These are phyloP conservation scores for Phtheirospermum japonicum DNA, from an alignment of 257 asterid species.

Conservation along the genomic window DNA sequence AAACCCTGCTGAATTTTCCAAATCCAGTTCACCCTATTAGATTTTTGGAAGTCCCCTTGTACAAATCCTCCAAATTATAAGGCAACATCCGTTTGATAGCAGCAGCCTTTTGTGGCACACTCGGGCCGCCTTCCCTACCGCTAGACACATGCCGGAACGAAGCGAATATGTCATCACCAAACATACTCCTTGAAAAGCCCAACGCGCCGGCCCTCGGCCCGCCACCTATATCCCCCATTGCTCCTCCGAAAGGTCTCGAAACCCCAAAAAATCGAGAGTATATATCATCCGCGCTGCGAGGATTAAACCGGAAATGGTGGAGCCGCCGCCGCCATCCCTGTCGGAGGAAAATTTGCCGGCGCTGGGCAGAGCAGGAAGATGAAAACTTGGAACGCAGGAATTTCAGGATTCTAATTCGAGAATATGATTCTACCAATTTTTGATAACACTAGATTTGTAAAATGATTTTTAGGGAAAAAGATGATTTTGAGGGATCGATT, in stretches of 20 bases:
- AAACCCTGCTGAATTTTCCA: too few relatives aligned
- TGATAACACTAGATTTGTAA: too few relatives aligned
- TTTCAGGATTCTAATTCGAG: too few relatives aligned
- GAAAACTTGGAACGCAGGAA: too few relatives aligned
- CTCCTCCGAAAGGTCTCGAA: slow-evolving; percentile 48
- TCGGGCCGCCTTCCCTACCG: too few relatives aligned
- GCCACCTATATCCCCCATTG: slow-evolving; percentile 42
- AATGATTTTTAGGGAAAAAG: too few relatives aligned
- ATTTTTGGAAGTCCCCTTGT: slow-evolving; percentile 53
- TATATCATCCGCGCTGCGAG: slow-evolving; percentile 53
- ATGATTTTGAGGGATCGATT: too few relatives aligned
- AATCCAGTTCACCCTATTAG: too few relatives aligned
- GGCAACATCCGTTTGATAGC: slow-evolving; percentile 41
- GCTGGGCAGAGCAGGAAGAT: slow-evolving; percentile 62
- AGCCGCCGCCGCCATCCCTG: slow-evolving; percentile 40
- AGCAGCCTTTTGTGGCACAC: slow-evolving; percentile 36
- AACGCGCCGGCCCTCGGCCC: slow-evolving; percentile 40
- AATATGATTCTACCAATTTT: too few relatives aligned
- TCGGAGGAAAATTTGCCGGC: slow-evolving; percentile 41
- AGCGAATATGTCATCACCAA: too few relatives aligned
- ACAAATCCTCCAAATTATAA: slow-evolving; percentile 57
- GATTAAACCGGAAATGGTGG: slow-evolving; percentile 41
- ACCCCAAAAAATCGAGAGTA: slow-evolving; percentile 46
- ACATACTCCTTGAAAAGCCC: too few relatives aligned
- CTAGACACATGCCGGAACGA: too few relatives aligned